Base-by-base conservation (phyloP, 352 stramenopile genomes). In the Globisporangium apiculatum region DNA sequence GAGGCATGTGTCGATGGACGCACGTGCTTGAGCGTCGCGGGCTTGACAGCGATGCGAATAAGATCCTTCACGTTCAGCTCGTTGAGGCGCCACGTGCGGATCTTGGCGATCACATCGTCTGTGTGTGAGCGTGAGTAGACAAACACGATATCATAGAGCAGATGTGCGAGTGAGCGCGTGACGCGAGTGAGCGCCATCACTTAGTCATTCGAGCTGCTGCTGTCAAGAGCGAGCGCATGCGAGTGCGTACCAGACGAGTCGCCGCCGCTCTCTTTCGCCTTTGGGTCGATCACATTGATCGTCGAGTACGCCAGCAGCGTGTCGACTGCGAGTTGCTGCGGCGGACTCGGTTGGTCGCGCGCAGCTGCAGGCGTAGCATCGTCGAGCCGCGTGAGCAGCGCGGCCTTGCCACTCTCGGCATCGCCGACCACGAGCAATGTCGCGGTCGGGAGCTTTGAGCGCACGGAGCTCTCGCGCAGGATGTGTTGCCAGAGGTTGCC, bases 401-500 rank as follows among this genome's bases (percentile, higher is more conserved):
- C 76, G 31, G 67, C 72, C 67, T 94, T 94, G 52, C 84, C 84
- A 56, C 76, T 87, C 61, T 89, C 79, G 4, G 73, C 58, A 61
- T 90, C 81, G 40, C 84, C 81, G 47, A 87, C 79, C 47, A 94
- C 51, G 24, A 94, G 65, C 57, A 94, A 62, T 57, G 86, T 84
- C 45, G 68, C 81, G 4, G 54, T 65, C 43, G 84, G 84, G 36
- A 94, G 74, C 65, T 83, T 83, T 51, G 75, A 76, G 50, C 84
- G 81, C 69, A 89, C 82, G 40, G 81, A 91, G 64, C 72, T 87
- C 56, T 91, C 81, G 53, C 80, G 77, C 58, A 94, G 79, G 67
- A 94, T 83, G 66, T 89, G 79, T 67, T 94, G 81, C 84, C 84
- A 94, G 42, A 89, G 68, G 67, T 91, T 87, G 12, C 40, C 12